Evolutionary conservation across 1,139 yeast genomes (phyloP).

Genomic region (Hyphopichia burtonii): DNA sequence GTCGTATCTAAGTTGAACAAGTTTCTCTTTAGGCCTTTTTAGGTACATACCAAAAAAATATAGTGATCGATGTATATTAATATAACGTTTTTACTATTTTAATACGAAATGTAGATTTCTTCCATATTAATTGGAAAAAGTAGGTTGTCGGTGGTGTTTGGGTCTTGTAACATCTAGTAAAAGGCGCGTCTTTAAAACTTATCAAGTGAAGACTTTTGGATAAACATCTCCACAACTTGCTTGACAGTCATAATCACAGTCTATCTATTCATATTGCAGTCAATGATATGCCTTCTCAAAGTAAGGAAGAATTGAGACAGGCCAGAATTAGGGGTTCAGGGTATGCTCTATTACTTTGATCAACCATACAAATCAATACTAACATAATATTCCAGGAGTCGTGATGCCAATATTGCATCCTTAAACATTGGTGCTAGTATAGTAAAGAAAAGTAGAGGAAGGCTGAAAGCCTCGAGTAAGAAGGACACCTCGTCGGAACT

Average conservation of each 20-base stretch:
- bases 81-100: slow-evolving; percentile 5
- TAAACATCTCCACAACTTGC: too few relatives aligned
- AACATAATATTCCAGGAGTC: slow-evolving; percentile 2
- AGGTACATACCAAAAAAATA: not conserved
- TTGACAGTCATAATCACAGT: too few relatives aligned
- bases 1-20: not conserved
- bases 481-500: not conserved
- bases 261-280: too few relatives aligned
- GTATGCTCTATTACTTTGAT: slow-evolving; percentile 22
- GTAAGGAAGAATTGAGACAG: slow-evolving; percentile 6
- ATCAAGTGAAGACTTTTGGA: too few relatives aligned
- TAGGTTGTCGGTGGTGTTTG: slow-evolving; percentile 5
- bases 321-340: slow-evolving; percentile 43
- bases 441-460: not conserved
- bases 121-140: not conserved
- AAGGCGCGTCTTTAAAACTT: not conserved
- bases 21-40: not conserved
- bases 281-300: slow-evolving; percentile 1
- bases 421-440: slow-evolving; percentile 6
- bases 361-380: not conserved
- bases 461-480: not conserved
- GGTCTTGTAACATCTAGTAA: too few relatives aligned
- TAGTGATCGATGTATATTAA: slow-evolving; percentile 12
- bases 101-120: too few relatives aligned
- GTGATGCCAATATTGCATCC: slow-evolving; percentile 7